These are phyloP conservation scores for Penicillium coprophilum DNA, from an alignment of 495 filamentous ascomycete genomes.

Conservation along the genomic window DNA sequence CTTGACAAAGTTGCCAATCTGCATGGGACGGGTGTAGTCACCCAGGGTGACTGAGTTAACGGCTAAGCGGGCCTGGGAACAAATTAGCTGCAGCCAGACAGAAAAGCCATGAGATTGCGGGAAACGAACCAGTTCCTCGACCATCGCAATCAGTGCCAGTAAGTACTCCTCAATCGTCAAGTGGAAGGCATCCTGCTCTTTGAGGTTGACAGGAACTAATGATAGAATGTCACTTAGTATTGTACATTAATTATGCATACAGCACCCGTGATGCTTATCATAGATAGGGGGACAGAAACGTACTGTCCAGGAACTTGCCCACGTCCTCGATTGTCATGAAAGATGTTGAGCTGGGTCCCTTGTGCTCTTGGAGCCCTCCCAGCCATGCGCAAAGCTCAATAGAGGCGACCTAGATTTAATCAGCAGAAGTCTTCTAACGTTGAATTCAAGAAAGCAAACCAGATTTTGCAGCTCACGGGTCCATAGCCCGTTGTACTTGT, in stretches of 20 bases:
- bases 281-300: constrained; percentile 15
- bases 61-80: constrained; percentile 69
- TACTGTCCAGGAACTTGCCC: constrained; percentile 72
- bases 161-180: constrained; percentile 97
- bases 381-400: constrained; percentile 78
- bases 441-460: constrained; percentile 34
- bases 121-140: constrained; percentile 74
- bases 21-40: constrained; percentile 77
- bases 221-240: background rate
- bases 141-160: constrained; percentile 75
- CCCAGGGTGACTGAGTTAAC: constrained; percentile 94
- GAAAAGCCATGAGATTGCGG: background rate
- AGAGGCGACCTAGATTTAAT: constrained; percentile 50
- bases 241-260: background rate
- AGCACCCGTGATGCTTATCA: background rate
- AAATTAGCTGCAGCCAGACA: constrained; percentile 5
- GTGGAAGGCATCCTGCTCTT: constrained; percentile 87
- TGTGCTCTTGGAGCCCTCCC: constrained; percentile 57
- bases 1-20: constrained; percentile 91
- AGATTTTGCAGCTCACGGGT: constrained; percentile 79
- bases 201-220: constrained; percentile 91
- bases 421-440: constrained; percentile 9
- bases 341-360: constrained; percentile 36
- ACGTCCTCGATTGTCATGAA: constrained; percentile 88
- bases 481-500: constrained; percentile 93